phyloP scores from a whole-genome alignment of 73 alveolate genomes.

The Paramecium caudatum region DNA sequence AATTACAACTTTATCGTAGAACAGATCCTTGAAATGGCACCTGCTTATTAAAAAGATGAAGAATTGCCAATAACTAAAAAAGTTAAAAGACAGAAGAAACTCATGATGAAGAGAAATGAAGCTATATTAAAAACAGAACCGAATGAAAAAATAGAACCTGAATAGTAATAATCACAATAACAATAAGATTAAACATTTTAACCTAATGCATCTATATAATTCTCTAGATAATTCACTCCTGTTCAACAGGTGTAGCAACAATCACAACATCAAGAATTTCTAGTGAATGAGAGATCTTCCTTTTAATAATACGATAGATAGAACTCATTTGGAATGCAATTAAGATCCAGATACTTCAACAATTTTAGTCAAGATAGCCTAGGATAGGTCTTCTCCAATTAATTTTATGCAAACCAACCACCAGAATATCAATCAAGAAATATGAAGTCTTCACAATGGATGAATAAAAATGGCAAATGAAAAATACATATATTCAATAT shows the following conservation, averaged over 20 bases:
- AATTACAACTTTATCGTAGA: slow-evolving; percentile 54
- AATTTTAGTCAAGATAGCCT: slow-evolving; percentile 28
- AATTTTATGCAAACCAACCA: neutral
- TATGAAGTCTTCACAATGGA: neutral
- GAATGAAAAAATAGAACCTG: slow-evolving; percentile 14
- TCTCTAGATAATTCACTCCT: too few species aligned
- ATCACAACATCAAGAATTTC: too few species aligned
- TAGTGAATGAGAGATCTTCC: neutral
- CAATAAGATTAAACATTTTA: too few species aligned
- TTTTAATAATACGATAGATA: neutral
- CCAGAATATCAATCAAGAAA: neutral
- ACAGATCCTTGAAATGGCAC: slow-evolving; percentile 53
- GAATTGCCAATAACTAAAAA: neutral
- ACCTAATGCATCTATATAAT: too few species aligned
- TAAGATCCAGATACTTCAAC: slow-evolving; percentile 11
- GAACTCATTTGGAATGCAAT: neutral
- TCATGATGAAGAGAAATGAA: neutral
- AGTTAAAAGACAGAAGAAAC: slow-evolving; percentile 31
- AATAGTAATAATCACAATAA: neutral
- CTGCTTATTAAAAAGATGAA: slow-evolving; percentile 64
- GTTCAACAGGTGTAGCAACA: too few species aligned
- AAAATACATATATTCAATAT: slow-evolving; percentile 13
- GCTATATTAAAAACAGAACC: neutral
- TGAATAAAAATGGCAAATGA: neutral
- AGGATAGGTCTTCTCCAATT: neutral